Base-by-base conservation (phyloP, 352 stramenopile species). In the Globisporangium apiculatum region DNA sequence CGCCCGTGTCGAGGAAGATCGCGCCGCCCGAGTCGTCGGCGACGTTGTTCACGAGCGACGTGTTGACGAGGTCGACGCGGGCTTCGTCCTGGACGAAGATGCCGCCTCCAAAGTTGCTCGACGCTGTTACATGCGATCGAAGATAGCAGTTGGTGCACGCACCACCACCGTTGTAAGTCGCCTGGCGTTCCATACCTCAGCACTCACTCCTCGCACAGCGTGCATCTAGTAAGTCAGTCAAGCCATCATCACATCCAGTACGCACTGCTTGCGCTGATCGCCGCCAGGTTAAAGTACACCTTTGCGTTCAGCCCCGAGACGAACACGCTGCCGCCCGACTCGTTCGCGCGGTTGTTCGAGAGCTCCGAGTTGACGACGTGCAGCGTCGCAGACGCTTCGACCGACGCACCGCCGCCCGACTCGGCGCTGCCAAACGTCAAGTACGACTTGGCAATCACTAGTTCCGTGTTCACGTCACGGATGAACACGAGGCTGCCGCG, bases 1-100 rank as follows among this genome's bases (percentile, higher is more conserved):
- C 66, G 2, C 79, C 79, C 0, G 75, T 85, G 42, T 87, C 73
- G 7, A 89, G 17, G 48, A 67, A 89, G 42, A 89, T 60, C 1
- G 66, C 79, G 3, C 79, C 79, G 9, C 79, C 79, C 0, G 76
- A 79, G 52, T 87, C 79, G 45, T 89, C 79, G 0, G 79, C 79
- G 15, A 58, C 55, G 49, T 89, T 89, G 43, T 73, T 58, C 1
- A 60, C 61, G 9, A 89, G 15, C 5, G 62, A 48, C n/a, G 67
- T 78, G 8, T 48, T 53, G 1, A 61, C 35, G 5, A 76, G 37
- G 6, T 51, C 55, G 12, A 75, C 49, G 5, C 51, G 53, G 5
- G 58, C 62, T 3, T 63, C 67, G 18, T 70, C 75, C 12, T 86
- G 71, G 0, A 81, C 58, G 63, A 66, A 86, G 17, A 86, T 60